Evolutionary conservation across 1,284 basidiomycete genomes (phyloP), one percentile per base, ranked within the genome.

Genomic region (Cutaneotrichosporon cutaneum): DNA sequence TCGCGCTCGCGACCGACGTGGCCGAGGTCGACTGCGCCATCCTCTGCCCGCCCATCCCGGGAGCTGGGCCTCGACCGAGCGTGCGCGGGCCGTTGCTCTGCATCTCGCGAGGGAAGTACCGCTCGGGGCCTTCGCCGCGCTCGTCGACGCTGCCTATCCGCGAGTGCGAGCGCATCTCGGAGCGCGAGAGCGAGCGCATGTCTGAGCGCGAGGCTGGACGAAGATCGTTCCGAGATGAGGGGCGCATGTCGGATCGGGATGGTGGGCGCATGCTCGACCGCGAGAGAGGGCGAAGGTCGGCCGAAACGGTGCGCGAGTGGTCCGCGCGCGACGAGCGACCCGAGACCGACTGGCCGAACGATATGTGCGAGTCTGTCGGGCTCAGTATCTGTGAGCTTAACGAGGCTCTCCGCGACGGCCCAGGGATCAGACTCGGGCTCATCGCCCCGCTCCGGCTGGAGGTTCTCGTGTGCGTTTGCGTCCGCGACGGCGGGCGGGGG

Each of bases 391-490:
- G 30, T 21, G 48, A 30, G 3, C 54, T 36, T 53, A 54, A 51
- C 10, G 51, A 54, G 24, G 56, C 33, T n/a, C 61, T 39, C 4
- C 54, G 57, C 21, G 55, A 44, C n/a, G 51, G 54, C 13, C n/a
- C 50, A 42, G 58, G 53, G 45, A 55, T 56, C 14, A 60, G 32
- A 1, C 36, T 55, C 8, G 63, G 63, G 16, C 32, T 33, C 21
- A 55, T 36, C 5, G 63, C 52, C 4, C 52, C 52, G n/a, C 52
- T 54, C 32, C 52, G 52, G 52, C 52, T 54, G 11, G 30, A 27
- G 7, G 32, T 2, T n/a, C 50, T 52, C 30, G 27, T 32, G 30
- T 52, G 50, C 35, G 35, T 16, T 22, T 53, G 54, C 0, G 52
- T 44, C 7, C 57, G 54, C 22, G 57, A 59, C 1, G 60, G 51